phyloP scores from a whole-genome alignment of 1,139 yeast species.

The Blastobotrys elegans region DNA sequence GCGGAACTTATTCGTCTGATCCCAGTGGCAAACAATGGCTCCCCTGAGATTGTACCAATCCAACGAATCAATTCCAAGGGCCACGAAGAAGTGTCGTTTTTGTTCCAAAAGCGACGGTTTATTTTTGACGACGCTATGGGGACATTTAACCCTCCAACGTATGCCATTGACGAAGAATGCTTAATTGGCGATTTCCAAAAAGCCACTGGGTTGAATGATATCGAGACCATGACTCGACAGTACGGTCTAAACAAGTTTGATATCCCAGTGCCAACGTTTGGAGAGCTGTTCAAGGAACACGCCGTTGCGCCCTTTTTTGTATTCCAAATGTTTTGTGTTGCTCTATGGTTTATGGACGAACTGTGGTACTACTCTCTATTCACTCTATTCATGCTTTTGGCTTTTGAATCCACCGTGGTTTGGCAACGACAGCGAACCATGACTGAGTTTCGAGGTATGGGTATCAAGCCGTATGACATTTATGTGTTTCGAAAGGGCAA shows the following conservation, averaged over 20 bases:
- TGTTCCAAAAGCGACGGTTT: slow-evolving; percentile 90
- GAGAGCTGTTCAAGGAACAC: slow-evolving; percentile 90
- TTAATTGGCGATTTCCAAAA: slow-evolving; percentile 55
- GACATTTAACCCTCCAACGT: slow-evolving; percentile 76
- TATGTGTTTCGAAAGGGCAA: slow-evolving; percentile 63
- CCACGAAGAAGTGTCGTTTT: slow-evolving; percentile 62
- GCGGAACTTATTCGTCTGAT: slow-evolving; percentile 71
- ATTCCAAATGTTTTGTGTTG: slow-evolving; percentile 92
- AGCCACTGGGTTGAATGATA: slow-evolving; percentile 54
- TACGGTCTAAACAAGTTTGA: slow-evolving; percentile 88
- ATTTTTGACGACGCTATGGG: slow-evolving; percentile 53
- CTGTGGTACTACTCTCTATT: slow-evolving; percentile 94
- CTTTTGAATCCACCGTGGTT: slow-evolving; percentile 93
- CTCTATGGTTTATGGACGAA: slow-evolving; percentile 94
- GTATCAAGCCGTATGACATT: slow-evolving; percentile 83
- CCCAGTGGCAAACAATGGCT: slow-evolving; percentile 83
- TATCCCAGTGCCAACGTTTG: slow-evolving; percentile 88
- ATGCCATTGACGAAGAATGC: slow-evolving; percentile 61
- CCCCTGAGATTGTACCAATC: slow-evolving; percentile 72
- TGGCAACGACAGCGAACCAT: slow-evolving; percentile 88
- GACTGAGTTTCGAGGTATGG: slow-evolving; percentile 96
- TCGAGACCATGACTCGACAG: slow-evolving; percentile 50
- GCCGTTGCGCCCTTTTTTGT: slow-evolving; percentile 98
- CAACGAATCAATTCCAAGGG: slow-evolving; percentile 54
- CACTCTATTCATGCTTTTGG: slow-evolving; percentile 84